Conservation (phyloP, 148 eudicot genomes). For the Pouteria glomerata region DNA sequence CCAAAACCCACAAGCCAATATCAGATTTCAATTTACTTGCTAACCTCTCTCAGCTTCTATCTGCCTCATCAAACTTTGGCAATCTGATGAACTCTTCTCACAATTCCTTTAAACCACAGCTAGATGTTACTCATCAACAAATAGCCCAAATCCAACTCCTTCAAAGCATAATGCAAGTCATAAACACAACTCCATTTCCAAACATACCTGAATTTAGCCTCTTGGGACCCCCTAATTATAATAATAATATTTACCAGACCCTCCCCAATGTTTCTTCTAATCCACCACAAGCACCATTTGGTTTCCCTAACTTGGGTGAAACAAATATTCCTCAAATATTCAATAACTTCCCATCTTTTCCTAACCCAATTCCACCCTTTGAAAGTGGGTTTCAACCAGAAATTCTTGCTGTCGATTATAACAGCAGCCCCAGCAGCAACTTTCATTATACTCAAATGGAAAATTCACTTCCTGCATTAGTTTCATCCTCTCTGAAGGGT, state of each 20-base stretch:
- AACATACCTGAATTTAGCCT: background rate
- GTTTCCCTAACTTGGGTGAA: background rate
- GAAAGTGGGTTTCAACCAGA: slow-evolving; percentile 12
- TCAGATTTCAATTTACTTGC: slow-evolving; percentile 34
- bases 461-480: slow-evolving; percentile 35
- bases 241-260: no score
- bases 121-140: slow-evolving; percentile 20
- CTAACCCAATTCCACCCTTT: slow-evolving; percentile 5
- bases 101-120: slow-evolving; percentile 25
- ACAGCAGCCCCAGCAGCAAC: background rate
- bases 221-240: background rate
- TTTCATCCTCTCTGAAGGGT: slow-evolving; percentile 25
- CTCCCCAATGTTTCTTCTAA: no score
- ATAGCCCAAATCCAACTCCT: slow-evolving; percentile 54
- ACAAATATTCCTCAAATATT: background rate
- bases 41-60: slow-evolving; percentile 42
- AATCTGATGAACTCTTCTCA: slow-evolving; percentile 24
- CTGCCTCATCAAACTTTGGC: slow-evolving; percentile 27
- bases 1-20: slow-evolving; percentile 49
- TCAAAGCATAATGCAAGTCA: slow-evolving; percentile 45
- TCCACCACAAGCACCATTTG: background rate
- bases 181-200: slow-evolving; percentile 19
- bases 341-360: background rate
- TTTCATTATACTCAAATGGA: slow-evolving; percentile 18
- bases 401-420: background rate